These are phyloP conservation scores for Suillus hirtellus DNA, from an alignment of 768 basidiomycete genomes.

Conservation along the genomic window DNA sequence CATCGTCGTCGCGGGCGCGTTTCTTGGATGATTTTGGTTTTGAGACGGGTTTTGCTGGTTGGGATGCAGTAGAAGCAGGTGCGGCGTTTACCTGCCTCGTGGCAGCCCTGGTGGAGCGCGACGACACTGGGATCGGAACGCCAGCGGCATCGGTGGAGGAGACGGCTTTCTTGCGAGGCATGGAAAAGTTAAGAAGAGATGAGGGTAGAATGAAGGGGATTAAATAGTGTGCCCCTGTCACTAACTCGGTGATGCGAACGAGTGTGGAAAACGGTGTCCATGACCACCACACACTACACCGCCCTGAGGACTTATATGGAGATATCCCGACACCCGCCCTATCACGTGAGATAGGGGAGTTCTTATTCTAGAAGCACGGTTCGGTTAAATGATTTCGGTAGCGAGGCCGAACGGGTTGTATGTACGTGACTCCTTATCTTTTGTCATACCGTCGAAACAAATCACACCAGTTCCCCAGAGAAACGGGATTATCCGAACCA, in stretches of 20 bases:
- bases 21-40: constrained; percentile 32
- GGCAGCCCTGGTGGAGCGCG: constrained; percentile 29
- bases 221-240: too few relatives aligned
- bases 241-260: too few relatives aligned
- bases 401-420: too few relatives aligned
- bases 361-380: not conserved
- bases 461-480: not conserved
- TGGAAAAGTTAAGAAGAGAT: not conserved
- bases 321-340: not conserved
- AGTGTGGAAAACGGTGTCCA: not conserved
- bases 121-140: constrained; percentile 24
- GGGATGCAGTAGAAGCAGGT: constrained; percentile 18
- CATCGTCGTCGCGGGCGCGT: constrained; percentile 17
- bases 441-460: not conserved
- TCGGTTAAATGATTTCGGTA: too few relatives aligned
- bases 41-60: constrained; percentile 23
- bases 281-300: not conserved
- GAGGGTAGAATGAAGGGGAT: not conserved
- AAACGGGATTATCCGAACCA: not conserved
- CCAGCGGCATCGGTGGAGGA: constrained; percentile 23
- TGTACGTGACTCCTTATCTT: too few relatives aligned
- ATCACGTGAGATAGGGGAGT: not conserved
- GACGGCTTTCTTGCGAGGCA: constrained; percentile 37
- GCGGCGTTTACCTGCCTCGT: constrained; percentile 26
- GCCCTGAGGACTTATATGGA: not conserved